Conservation (phyloP, 2,329 filamentous ascomycete species). For the Aspergillus japonicus region DNA sequence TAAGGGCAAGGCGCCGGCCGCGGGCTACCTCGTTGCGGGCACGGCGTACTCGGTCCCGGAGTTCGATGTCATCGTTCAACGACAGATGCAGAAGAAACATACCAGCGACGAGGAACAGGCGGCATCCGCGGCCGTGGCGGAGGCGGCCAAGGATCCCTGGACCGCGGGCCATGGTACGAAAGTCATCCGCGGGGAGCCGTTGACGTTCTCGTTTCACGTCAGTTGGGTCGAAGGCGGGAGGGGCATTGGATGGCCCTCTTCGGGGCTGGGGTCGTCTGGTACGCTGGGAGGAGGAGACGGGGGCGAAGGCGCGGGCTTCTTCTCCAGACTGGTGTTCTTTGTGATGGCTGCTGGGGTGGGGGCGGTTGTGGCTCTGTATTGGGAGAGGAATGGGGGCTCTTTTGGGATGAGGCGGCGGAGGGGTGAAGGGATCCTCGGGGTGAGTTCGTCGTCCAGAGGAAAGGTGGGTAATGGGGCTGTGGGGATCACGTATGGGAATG, state of each 20-base stretch:
- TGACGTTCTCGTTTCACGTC: slow-evolving; percentile 76
- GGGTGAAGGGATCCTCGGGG: slow-evolving; percentile 50
- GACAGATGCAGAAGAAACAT: slow-evolving; percentile 12
- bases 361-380: slow-evolving; percentile 37
- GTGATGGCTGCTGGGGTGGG: slow-evolving; percentile 37
- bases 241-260: slow-evolving; percentile 35
- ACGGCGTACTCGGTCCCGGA: slow-evolving; percentile 82
- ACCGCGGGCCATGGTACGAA: slow-evolving; percentile 55
- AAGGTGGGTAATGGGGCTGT: slow-evolving; percentile 53
- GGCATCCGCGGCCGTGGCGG: slow-evolving; percentile 47
- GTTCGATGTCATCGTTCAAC: slow-evolving; percentile 50
- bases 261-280: slow-evolving; percentile 23
- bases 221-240: slow-evolving; percentile 63
- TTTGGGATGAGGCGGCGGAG: slow-evolving; percentile 30
- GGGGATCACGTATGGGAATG: slow-evolving; percentile 52
- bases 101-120: slow-evolving; percentile 21
- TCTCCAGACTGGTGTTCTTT: slow-evolving; percentile 37
- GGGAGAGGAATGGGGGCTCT: slow-evolving; percentile 32
- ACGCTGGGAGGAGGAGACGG: slow-evolving; percentile 1
- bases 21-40: slow-evolving; percentile 78
- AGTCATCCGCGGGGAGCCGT: slow-evolving; percentile 81
- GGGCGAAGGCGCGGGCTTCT: slow-evolving; percentile 18
- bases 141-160: slow-evolving; percentile 47
- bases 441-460: slow-evolving; percentile 36
- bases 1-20: slow-evolving; percentile 42